phyloP scores from a whole-genome alignment of 2,329 filamentous ascomycete species.

The Colletotrichum chrysophilum region DNA sequence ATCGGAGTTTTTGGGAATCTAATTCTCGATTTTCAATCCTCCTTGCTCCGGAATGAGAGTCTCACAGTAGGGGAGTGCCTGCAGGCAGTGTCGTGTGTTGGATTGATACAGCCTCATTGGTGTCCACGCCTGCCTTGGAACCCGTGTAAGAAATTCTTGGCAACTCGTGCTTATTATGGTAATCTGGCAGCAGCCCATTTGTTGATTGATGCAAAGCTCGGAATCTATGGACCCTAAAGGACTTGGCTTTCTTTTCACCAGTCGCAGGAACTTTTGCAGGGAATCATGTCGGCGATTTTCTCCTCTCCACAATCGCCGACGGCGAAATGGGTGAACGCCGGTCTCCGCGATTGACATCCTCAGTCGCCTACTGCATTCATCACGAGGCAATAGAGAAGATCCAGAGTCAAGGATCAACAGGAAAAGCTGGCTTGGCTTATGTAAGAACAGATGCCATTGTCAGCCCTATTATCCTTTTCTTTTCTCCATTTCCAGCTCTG shows the following conservation, averaged over 20 bases:
- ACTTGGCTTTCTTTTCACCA: background rate
- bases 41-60: background rate
- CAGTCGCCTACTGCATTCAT: background rate
- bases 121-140: background rate
- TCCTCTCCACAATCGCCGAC: background rate
- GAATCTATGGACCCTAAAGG: background rate
- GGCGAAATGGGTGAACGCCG: background rate
- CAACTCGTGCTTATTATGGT: background rate
- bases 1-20: background rate
- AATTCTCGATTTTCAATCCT: background rate
- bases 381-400: background rate
- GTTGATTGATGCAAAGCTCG: accelerated
- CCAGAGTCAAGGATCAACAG: too few relatives aligned
- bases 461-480: too few relatives aligned
- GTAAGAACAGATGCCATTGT: too few relatives aligned
- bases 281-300: background rate
- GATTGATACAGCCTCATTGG: background rate
- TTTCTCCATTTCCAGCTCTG: too few relatives aligned
- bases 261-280: background rate
- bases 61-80: background rate
- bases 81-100: background rate
- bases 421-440: too few relatives aligned
- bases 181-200: background rate
- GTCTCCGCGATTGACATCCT: background rate
- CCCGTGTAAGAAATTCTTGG: background rate